Percentiles rank a stretch among this genome's conserved stretches.
phyloP scores from a whole-genome alignment of 805 yeast species.

The Lipomyces oligophaga region DNA sequence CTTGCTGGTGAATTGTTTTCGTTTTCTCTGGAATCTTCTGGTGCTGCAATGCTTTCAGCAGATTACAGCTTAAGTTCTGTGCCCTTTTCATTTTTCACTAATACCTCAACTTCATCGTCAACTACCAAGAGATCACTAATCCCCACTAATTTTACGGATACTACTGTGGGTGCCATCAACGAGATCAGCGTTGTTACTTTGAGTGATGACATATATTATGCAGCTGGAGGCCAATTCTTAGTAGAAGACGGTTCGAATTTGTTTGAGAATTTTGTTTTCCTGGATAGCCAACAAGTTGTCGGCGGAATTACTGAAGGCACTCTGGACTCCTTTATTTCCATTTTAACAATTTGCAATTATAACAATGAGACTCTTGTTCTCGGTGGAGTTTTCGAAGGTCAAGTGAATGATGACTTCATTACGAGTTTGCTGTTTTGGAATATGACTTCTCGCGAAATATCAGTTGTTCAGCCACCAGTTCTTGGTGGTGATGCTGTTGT shows the following conservation, averaged over 20 bases:
- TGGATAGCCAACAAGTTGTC: conserved; percentile 32
- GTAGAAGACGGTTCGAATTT: conserved; percentile 26
- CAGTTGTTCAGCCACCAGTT: conserved; percentile 50
- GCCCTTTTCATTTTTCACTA: conserved; percentile 6
- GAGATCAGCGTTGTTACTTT: conserved; percentile 47
- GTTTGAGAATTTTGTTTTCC: conserved; percentile 35
- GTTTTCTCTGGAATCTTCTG: conserved; percentile 13
- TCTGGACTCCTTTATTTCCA: conserved; percentile 18
- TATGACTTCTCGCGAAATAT: conserved; percentile 42
- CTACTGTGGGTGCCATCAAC: conserved; percentile 27
- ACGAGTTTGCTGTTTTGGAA: conserved; percentile 54
- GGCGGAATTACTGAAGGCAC: conserved; percentile 29
- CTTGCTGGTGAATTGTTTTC: conserved; percentile 17
- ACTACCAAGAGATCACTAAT: not conserved
- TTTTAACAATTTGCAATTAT: conserved; percentile 32
- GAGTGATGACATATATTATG: conserved; percentile 40
- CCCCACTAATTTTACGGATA: not conserved
- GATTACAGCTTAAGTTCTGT: conserved; percentile 4
- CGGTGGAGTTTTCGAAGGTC: conserved; percentile 38
- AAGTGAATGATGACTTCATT: conserved; percentile 30
- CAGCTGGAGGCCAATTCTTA: conserved; percentile 58
- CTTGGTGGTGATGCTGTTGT: conserved; percentile 39
- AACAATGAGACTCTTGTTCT: conserved; percentile 30
- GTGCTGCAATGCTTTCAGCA: conserved; percentile 8
- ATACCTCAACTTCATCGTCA: not conserved